A percentile compares a stretch with the other conserved stretches of the same genome.
Conservation (phyloP, 441 rosid genomes). For the Capsella rubella region DNA sequence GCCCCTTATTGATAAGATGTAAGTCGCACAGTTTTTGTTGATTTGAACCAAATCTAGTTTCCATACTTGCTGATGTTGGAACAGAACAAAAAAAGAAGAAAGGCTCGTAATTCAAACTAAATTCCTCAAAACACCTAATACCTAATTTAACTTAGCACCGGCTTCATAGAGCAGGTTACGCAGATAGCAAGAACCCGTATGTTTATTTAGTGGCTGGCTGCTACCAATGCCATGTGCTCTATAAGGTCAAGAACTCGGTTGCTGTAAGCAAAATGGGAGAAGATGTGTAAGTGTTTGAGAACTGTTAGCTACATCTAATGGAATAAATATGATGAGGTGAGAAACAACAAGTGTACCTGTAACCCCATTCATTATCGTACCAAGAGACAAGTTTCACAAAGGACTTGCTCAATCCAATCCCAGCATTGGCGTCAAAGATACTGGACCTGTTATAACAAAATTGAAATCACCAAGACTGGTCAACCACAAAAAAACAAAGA, state of each 20-base stretch:
- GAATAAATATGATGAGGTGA: slow-evolving; percentile 9
- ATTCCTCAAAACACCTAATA: slow-evolving; percentile 21
- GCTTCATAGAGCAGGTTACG: slow-evolving; percentile 5
- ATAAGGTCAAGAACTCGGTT: slow-evolving; percentile 97
- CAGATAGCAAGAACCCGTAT: slow-evolving; percentile 17
- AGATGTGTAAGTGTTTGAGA: slow-evolving; percentile 1
- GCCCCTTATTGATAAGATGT: slow-evolving; percentile 36
- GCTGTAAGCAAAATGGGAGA: slow-evolving; percentile 56
- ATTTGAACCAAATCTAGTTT: slow-evolving; percentile 17
- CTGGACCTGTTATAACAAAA: slow-evolving; percentile 69
- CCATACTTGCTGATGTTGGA: slow-evolving; percentile 34
- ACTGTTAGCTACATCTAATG: neutral
- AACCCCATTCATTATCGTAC: slow-evolving; percentile 99
- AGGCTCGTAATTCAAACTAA: slow-evolving; percentile 27
- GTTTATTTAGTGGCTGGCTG: slow-evolving; percentile 54
- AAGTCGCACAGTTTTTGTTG: slow-evolving; percentile 11
- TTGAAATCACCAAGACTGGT: slow-evolving; percentile 13
- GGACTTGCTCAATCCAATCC: slow-evolving; percentile 80
- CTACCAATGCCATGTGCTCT: slow-evolving; percentile 94
- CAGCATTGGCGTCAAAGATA: slow-evolving; percentile 97
- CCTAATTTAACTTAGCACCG: slow-evolving; percentile 22
- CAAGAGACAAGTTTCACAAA: slow-evolving; percentile 93
- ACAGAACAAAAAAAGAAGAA: slow-evolving; percentile 23
- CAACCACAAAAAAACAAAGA: slow-evolving; percentile 24
- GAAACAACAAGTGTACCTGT: slow-evolving; percentile 62